A percentile compares a stretch with the other conserved stretches of the same genome.
These are phyloP conservation scores for Macadamia tetraphylla DNA, from an alignment of 164 flowering plant genomes.

Conservation along the genomic window DNA sequence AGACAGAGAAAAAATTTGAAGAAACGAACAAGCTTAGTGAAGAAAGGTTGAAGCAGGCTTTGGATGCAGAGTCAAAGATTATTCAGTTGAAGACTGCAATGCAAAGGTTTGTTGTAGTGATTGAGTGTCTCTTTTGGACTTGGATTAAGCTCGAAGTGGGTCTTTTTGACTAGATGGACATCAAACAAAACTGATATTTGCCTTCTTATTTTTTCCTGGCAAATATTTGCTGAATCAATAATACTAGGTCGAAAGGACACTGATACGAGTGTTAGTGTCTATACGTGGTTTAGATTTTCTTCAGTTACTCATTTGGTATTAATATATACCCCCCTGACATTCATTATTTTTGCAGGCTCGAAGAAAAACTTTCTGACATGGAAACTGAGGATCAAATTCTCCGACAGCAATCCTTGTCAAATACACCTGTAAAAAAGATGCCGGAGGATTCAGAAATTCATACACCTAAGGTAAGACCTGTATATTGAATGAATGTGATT, in stretches of 20 bases:
- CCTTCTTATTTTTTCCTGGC: background rate
- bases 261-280: too few relatives aligned
- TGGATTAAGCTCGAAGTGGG: background rate
- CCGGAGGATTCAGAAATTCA: conserved; percentile 41
- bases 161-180: background rate
- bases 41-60: conserved; percentile 83
- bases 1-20: conserved; percentile 78
- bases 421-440: conserved; percentile 45
- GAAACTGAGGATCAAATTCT: conserved; percentile 78
- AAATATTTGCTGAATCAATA: background rate
- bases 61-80: conserved; percentile 80
- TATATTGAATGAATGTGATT: background rate
- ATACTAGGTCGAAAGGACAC: too few relatives aligned
- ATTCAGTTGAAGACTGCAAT: conserved; percentile 69
- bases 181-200: background rate
- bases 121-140: background rate
- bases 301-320: background rate
- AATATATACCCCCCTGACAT: background rate
- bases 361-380: conserved; percentile 76
- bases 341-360: conserved; percentile 45
- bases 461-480: conserved; percentile 29
- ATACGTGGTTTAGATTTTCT: background rate
- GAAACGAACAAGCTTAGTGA: conserved; percentile 81
- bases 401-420: conserved; percentile 54
- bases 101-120: conserved; percentile 54